Evolutionary conservation across 192 early-diverging fungal species (phyloP).

Genomic region (Coemansia sp.): DNA sequence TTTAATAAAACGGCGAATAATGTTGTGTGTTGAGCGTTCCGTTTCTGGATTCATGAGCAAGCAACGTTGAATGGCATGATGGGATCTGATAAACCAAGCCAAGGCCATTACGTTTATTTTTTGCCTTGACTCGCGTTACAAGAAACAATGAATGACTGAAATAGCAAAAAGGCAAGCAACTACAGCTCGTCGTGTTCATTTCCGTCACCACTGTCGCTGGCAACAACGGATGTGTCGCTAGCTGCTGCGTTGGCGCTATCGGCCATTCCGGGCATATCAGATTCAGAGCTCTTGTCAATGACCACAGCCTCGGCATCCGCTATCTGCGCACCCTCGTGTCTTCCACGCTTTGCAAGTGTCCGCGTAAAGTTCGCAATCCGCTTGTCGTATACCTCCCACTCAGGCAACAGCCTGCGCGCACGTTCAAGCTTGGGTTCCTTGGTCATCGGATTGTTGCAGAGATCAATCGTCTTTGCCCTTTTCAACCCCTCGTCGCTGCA

Average conservation of each 20-base stretch:
- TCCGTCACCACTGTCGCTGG: not conserved
- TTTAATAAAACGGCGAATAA: too few species aligned
- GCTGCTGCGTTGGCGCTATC: not conserved
- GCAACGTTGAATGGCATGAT: too few species aligned
- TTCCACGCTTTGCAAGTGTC: slow-evolving; percentile 36
- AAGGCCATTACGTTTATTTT: too few species aligned
- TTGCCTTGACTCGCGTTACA: not conserved
- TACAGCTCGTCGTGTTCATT: slow-evolving; percentile 42
- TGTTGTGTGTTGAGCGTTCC: too few species aligned
- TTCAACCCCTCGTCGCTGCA: slow-evolving; percentile 67
- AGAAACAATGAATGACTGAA: not conserved
- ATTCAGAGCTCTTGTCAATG: slow-evolving; percentile 27
- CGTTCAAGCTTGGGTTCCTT: slow-evolving; percentile 98
- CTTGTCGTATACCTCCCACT: slow-evolving; percentile 89
- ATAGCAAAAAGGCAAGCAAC: not conserved
- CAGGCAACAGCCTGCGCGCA: slow-evolving; percentile 86
- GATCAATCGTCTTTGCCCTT: slow-evolving; percentile 95
- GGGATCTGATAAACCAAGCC: too few species aligned
- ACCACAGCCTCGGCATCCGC: slow-evolving; percentile 41
- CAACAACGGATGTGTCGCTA: not conserved
- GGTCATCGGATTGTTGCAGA: slow-evolving; percentile 99
- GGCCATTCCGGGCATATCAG: not conserved
- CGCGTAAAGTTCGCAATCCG: slow-evolving; percentile 57
- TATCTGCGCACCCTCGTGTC: slow-evolving; percentile 39
- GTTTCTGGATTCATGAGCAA: too few species aligned